Conservation (phyloP, 305 asterid species). For the Solanum aculeatissimum region DNA sequence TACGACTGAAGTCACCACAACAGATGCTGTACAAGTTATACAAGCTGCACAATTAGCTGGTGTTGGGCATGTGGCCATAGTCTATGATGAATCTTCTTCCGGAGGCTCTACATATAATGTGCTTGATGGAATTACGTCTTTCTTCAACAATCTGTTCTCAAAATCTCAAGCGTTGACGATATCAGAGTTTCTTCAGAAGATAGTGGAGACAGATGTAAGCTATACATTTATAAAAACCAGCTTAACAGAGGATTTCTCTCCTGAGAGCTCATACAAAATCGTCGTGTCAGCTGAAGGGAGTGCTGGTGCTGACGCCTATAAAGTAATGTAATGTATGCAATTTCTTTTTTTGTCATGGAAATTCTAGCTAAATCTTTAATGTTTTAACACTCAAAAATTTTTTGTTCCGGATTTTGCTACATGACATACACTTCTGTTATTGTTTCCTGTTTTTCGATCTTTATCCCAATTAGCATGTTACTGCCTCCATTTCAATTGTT, state of each 20-base stretch:
- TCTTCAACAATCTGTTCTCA: conserved; percentile 69
- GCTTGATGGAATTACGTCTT: conserved; percentile 64
- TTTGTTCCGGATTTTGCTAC: neutral
- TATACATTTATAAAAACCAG: conserved; percentile 74
- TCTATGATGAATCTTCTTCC: conserved; percentile 43
- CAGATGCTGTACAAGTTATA: conserved; percentile 70
- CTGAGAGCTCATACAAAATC: conserved; percentile 66
- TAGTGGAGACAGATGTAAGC: conserved; percentile 60
- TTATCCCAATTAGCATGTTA: neutral
- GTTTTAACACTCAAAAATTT: neutral
- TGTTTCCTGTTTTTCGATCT: neutral
- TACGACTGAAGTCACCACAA: conserved; percentile 35
- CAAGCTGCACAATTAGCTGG: conserved; percentile 77
- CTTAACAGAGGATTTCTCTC: conserved; percentile 62
- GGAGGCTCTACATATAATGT: conserved; percentile 48
- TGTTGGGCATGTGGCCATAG: conserved; percentile 72
- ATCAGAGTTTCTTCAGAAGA: conserved; percentile 46
- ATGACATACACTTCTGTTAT: neutral
- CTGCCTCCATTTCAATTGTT: no score
- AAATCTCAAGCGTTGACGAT: conserved; percentile 52
- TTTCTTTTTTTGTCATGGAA: conserved; percentile 24
- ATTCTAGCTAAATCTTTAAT: neutral
- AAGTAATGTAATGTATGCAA: conserved; percentile 98
- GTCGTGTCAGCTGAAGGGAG: conserved; percentile 68
- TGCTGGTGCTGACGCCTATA: conserved; percentile 53